phyloP scores from a whole-genome alignment of 495 filamentous ascomycete genomes.

The Recurvomyces mirabilis region DNA sequence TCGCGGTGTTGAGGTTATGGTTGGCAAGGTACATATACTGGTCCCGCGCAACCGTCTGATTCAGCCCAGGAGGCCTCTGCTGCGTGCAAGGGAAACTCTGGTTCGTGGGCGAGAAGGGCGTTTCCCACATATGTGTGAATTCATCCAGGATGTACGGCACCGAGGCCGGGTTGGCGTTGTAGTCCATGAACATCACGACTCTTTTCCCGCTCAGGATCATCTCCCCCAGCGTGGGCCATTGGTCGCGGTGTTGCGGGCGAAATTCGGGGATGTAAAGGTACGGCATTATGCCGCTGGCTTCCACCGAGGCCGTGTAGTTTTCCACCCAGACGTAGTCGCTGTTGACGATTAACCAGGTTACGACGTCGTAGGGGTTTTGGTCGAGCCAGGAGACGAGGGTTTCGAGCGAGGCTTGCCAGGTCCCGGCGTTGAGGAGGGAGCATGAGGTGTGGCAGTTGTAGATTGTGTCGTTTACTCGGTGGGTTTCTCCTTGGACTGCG shows the following conservation, averaged over 20 bases:
- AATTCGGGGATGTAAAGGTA: constrained; percentile 62
- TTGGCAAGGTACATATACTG: constrained; percentile 75
- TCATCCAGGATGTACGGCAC: constrained; percentile 60
- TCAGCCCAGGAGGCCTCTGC: constrained; percentile 50
- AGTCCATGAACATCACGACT: constrained; percentile 63
- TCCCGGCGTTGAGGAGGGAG: constrained; percentile 65
- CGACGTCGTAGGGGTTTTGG: constrained; percentile 71
- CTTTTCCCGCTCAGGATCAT: constrained; percentile 63
- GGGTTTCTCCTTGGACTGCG: constrained; percentile 71
- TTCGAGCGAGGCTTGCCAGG: constrained; percentile 61
- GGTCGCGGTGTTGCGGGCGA: constrained; percentile 54
- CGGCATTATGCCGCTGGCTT: constrained; percentile 53
- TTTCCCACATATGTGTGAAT: constrained; percentile 58
- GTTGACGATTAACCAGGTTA: constrained; percentile 86
- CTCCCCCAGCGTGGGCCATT: constrained; percentile 76
- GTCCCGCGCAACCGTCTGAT: constrained; percentile 38
- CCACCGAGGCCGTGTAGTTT: constrained; percentile 50
- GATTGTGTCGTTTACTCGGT: constrained; percentile 50
- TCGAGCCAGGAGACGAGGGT: constrained; percentile 62
- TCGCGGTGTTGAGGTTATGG: constrained; percentile 54
- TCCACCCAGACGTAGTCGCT: constrained; percentile 53
- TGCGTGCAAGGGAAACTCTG: constrained; percentile 46
- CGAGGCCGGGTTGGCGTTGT: constrained; percentile 65
- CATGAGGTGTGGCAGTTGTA: constrained; percentile 68
- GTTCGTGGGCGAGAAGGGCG: constrained; percentile 52